Base-by-base conservation (phyloP, 1,139 yeast species). In the Pichia terricola region DNA sequence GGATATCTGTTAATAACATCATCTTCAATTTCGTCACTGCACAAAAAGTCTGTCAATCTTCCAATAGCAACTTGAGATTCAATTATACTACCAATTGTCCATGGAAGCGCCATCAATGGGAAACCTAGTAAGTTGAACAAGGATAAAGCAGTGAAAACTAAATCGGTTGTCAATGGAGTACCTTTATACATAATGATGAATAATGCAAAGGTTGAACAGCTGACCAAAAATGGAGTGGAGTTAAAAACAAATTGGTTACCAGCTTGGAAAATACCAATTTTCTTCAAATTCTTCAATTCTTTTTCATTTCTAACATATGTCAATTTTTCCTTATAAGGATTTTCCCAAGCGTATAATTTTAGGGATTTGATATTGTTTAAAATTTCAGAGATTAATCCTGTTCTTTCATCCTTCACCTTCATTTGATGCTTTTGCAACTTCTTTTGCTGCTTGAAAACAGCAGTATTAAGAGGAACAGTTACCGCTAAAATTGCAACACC, bases 311-410 rank as follows among this genome's bases (percentile, higher is more conserved):
- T 81, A 35, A 91, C 95, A 54, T 78, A 68, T 55, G 76, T 78
- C 46, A 91, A 70, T 55, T 81, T 81, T 30, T 72, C 72, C 56
- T 77, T 76, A 61, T 87, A 91, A 7, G 97, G 96, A 30, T 64
- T 65, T 66, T 91, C 98, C 98, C 98, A 91, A 4, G 95, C 95
- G 57, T 91, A 91, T 42, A 91, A 71, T 63, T 91, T 91, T 63
- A 91, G 73, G 4, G 95, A 85, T 66, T 89, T 91, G 62, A 91
- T 88, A 59, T 88, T 88, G 62, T 87, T 85, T 60, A 91, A 72
- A 44, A 91, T 86, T 62, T 91, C 98, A 47, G 88, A 81, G 48
- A 89, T 84, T 31, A 81, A 65, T 40, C 88, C 70, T 7, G 87
- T 77, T 61, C 88, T 77, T 53, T 74, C 75, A 60, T 79, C 87